phyloP scores from a whole-genome alignment of 2,329 filamentous ascomycete genomes.

The Fusarium subglutinans region DNA sequence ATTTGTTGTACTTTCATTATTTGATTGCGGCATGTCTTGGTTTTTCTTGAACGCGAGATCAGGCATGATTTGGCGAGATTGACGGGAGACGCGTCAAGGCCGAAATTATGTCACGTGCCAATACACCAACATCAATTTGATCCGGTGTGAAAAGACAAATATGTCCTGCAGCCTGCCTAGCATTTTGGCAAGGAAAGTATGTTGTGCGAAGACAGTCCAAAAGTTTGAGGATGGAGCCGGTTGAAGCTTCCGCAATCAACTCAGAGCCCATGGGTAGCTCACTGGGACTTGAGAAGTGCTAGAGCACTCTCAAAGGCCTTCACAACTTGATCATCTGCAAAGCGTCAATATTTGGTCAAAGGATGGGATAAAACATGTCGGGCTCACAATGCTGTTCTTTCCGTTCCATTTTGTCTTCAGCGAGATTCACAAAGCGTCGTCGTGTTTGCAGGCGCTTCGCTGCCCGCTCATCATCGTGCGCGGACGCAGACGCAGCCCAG shows the following conservation, averaged over 20 bases:
- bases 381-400: slow-evolving; percentile 83
- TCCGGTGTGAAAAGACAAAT: background rate
- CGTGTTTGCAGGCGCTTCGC: slow-evolving; percentile 84
- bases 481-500: slow-evolving; percentile 79
- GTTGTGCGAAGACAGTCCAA: background rate
- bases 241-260: background rate
- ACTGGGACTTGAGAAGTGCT: slow-evolving; percentile 58
- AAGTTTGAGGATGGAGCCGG: background rate
- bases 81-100: slow-evolving; percentile 18
- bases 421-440: slow-evolving; percentile 76
- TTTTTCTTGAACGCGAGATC: slow-evolving; percentile 2
- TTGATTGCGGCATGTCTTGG: slow-evolving; percentile 35
- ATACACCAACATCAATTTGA: slow-evolving; percentile 2
- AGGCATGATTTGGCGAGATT: slow-evolving; percentile 21
- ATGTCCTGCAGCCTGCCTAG: background rate
- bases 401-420: slow-evolving; percentile 75
- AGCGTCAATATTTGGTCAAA: slow-evolving; percentile 27
- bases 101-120: slow-evolving; percentile 38
- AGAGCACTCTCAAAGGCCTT: slow-evolving; percentile 70
- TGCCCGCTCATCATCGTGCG: slow-evolving; percentile 79
- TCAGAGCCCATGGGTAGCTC: slow-evolving; percentile 6
- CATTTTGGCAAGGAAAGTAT: background rate
- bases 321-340: slow-evolving; percentile 62
- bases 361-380: background rate
- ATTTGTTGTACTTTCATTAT: slow-evolving; percentile 17